Percentiles rank a stretch among this genome's conserved stretches.
Evolutionary conservation across 108 stramenopile genomes (phyloP).

Genomic region (Nitzschia palea): DNA sequence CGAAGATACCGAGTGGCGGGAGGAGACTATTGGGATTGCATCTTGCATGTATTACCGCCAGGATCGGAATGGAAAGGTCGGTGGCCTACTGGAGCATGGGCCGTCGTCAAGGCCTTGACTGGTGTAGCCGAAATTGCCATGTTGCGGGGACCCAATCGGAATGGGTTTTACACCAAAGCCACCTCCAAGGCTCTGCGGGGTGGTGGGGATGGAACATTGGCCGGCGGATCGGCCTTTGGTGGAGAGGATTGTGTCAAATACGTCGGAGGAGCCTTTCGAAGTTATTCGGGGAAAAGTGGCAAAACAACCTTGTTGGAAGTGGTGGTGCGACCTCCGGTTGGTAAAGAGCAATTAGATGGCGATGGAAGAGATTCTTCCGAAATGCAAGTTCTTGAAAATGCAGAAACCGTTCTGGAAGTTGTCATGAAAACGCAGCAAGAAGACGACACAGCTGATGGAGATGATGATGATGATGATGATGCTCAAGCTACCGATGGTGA

Average conservation of each 20-base stretch:
- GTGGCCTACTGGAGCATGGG: conserved; percentile 81
- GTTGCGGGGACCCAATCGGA: conserved; percentile 62
- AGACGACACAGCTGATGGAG: neutral
- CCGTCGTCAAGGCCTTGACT: conserved; percentile 61
- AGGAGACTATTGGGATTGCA: conserved; percentile 72
- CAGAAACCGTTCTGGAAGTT: conserved; percentile 33
- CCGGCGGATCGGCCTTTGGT: conserved; percentile 31
- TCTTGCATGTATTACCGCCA: conserved; percentile 70
- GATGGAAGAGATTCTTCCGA: conserved; percentile 37
- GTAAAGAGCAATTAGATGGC: conserved; percentile 39
- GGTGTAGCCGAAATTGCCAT: conserved; percentile 63
- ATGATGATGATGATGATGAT: conserved; percentile 7
- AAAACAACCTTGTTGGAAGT: conserved; percentile 68
- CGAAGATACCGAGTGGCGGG: conserved; percentile 52
- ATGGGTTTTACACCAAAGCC: conserved; percentile 54
- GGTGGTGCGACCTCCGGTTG: conserved; percentile 70
- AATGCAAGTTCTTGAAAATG: conserved; percentile 31
- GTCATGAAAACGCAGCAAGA: conserved; percentile 2
- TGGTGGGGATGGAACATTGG: conserved; percentile 67
- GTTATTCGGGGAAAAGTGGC: conserved; percentile 61
- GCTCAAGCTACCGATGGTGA: conserved; percentile 18
- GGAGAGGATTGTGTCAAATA: conserved; percentile 71
- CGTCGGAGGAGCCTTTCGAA: conserved; percentile 72
- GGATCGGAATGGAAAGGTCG: conserved; percentile 46
- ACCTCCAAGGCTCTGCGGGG: conserved; percentile 59